Percentiles rank a stretch among this genome's conserved stretches.
Evolutionary conservation across 768 basidiomycete species (phyloP).

Genomic region (Leccinellum rugosiceps): DNA sequence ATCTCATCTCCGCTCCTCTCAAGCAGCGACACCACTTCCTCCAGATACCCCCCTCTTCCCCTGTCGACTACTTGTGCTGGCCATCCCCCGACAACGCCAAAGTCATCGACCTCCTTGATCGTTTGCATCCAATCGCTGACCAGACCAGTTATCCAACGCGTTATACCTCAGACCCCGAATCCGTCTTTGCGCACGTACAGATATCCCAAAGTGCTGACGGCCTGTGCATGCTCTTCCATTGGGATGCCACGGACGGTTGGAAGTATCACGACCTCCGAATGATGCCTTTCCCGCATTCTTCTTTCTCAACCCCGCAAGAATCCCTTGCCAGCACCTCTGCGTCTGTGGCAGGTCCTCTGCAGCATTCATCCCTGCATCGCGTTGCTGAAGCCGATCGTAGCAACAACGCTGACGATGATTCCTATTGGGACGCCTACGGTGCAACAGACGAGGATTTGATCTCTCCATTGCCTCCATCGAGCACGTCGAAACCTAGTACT

Average conservation of each 20-base stretch:
- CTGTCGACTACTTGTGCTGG: conserved; percentile 65
- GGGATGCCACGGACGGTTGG: conserved; percentile 57
- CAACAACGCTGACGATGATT: conserved; percentile 40
- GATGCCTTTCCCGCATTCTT: conserved; percentile 66
- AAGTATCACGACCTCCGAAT: conserved; percentile 64
- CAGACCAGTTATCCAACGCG: conserved; percentile 31
- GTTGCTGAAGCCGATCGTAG: conserved; percentile 18
- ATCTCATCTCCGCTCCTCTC: conserved; percentile 58
- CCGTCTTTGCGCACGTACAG: conserved; percentile 54
- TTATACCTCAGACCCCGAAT: conserved; percentile 49
- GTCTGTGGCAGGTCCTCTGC: not conserved
- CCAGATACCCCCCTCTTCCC: conserved; percentile 45
- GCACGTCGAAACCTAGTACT: conserved; percentile 8
- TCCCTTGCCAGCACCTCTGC: conserved; percentile 27
- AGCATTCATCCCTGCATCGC: not conserved
- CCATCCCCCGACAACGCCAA: conserved; percentile 41
- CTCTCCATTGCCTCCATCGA: conserved; percentile 14
- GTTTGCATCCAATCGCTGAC: conserved; percentile 26
- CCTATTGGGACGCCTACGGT: conserved; percentile 71
- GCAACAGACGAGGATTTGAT: conserved; percentile 31
- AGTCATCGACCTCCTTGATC: conserved; percentile 44
- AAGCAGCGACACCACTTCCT: conserved; percentile 67
- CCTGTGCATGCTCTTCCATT: conserved; percentile 66
- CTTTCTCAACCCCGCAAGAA: conserved; percentile 27
- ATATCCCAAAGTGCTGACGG: conserved; percentile 37